phyloP scores from a whole-genome alignment of 331 rosid genomes.

The Erythrophleum ivorense region DNA sequence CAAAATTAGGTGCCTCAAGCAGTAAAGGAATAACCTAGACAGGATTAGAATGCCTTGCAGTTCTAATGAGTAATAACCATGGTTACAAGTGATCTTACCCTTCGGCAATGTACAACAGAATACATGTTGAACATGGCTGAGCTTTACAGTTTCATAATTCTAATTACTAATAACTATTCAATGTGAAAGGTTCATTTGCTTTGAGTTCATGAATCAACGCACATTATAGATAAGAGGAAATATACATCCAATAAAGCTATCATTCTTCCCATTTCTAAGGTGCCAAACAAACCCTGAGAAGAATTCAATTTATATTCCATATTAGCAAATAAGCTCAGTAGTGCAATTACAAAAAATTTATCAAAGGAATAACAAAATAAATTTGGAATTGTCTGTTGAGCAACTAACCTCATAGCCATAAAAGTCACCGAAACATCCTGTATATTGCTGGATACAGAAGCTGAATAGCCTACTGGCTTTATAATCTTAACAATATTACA shows the following conservation, averaged over 20 bases:
- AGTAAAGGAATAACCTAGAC: conserved; percentile 11
- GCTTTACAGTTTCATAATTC: conserved; percentile 6
- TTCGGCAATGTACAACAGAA: not conserved
- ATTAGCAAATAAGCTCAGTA: not conserved
- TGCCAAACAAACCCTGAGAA: conserved; percentile 4
- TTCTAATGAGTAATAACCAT: not conserved
- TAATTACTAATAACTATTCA: conserved; percentile 3
- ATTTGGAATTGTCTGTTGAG: conserved; percentile 30
- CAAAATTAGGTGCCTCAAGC: not conserved
- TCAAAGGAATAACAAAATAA: conserved; percentile 1
- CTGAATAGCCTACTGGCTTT: conserved; percentile 77
- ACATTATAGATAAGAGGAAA: conserved; percentile 17
- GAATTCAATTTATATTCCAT: not conserved
- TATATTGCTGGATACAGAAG: conserved; percentile 59
- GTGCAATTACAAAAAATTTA: not conserved
- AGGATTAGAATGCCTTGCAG: conserved; percentile 12
- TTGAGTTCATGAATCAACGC: not conserved
- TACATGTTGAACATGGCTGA: not conserved
- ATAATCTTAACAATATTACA: conserved; percentile 72
- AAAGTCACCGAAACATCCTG: conserved; percentile 78
- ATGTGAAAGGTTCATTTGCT: not conserved
- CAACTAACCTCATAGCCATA: conserved; percentile 78
- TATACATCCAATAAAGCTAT: conserved; percentile 15
- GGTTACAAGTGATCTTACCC: conserved; percentile 29
- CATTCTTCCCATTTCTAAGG: not conserved